Evolutionary conservation across 352 stramenopile species (phyloP).

Genomic region (Phytophthora melonis): DNA sequence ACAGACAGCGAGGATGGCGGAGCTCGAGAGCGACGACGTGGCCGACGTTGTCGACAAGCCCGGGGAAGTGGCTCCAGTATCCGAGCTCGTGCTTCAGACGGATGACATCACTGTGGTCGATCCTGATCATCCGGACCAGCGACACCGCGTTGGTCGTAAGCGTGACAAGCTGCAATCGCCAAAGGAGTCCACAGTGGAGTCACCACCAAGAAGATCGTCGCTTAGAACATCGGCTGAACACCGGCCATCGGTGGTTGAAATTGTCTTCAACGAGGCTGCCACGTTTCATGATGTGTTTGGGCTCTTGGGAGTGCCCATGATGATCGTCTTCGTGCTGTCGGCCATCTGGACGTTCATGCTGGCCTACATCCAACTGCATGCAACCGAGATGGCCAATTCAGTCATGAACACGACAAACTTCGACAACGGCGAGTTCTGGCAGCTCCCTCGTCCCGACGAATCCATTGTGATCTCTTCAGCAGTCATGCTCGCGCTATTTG

Average conservation of each 20-base stretch:
- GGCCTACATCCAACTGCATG: slow-evolving; percentile 49
- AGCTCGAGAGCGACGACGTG: not conserved
- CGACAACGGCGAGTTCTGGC: slow-evolving; percentile 62
- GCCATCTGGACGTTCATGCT: slow-evolving; percentile 46
- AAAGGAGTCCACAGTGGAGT: not conserved
- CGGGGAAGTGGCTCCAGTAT: not conserved
- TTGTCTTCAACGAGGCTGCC: slow-evolving; percentile 22
- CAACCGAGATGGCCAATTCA: slow-evolving; percentile 45
- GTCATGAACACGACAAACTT: slow-evolving; percentile 52
- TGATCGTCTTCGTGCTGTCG: slow-evolving; percentile 52
- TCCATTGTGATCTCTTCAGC: slow-evolving; percentile 33
- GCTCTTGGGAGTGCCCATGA: slow-evolving; percentile 48
- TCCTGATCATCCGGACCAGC: not conserved
- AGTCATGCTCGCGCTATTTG: slow-evolving; percentile 42
- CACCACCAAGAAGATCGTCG: not conserved
- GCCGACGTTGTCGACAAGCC: not conserved
- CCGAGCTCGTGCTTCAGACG: slow-evolving; percentile 24
- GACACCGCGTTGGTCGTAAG: not conserved
- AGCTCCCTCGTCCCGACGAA: slow-evolving; percentile 38
- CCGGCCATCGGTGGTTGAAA: slow-evolving; percentile 11
- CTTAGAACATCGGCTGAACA: not conserved
- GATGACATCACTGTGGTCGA: slow-evolving; percentile 22
- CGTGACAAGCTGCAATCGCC: not conserved
- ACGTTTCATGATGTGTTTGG: slow-evolving; percentile 51
- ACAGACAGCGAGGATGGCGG: not conserved